A percentile compares a stretch with the other conserved stretches of the same genome.
Conservation (phyloP, 2,329 filamentous ascomycete species). For the Dactylellina cionopaga region DNA sequence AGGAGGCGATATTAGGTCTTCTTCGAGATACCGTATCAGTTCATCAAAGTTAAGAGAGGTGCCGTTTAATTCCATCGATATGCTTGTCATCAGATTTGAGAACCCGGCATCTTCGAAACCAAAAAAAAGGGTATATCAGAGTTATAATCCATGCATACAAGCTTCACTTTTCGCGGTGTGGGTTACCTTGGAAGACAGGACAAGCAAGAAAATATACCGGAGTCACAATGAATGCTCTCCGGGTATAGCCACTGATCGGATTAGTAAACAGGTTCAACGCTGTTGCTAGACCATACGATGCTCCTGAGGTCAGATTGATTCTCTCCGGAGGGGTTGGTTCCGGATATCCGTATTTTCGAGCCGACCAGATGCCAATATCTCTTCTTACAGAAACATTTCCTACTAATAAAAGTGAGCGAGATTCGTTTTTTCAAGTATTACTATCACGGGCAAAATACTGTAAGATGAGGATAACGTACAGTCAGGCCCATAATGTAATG, state of each 20-base stretch:
- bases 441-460: too few species aligned
- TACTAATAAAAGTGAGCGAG: too few species aligned
- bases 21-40: slow-evolving; percentile 93
- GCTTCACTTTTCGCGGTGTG: not conserved
- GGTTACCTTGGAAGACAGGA: slow-evolving; percentile 54
- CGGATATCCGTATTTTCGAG: slow-evolving; percentile 49
- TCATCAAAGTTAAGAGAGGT: slow-evolving; percentile 99
- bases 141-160: not conserved
- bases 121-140: not conserved
- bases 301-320: slow-evolving; percentile 55
- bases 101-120: slow-evolving; percentile 31
- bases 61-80: slow-evolving; percentile 72
- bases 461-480: slow-evolving; percentile 20
- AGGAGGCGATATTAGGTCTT: slow-evolving; percentile 64
- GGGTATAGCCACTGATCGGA: slow-evolving; percentile 55
- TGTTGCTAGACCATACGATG: slow-evolving; percentile 54
- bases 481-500: slow-evolving; percentile 56
- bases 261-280: slow-evolving; percentile 54
- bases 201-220: slow-evolving; percentile 57
- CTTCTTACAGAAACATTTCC: slow-evolving; percentile 53
- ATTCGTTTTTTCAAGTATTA: too few species aligned
- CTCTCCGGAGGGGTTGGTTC: slow-evolving; percentile 49
- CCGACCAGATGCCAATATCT: slow-evolving; percentile 55
- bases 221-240: slow-evolving; percentile 55
- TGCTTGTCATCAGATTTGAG: slow-evolving; percentile 43